Conservation (phyloP, 2,329 filamentous ascomycete genomes). For the Metarhizium guizhouense region DNA sequence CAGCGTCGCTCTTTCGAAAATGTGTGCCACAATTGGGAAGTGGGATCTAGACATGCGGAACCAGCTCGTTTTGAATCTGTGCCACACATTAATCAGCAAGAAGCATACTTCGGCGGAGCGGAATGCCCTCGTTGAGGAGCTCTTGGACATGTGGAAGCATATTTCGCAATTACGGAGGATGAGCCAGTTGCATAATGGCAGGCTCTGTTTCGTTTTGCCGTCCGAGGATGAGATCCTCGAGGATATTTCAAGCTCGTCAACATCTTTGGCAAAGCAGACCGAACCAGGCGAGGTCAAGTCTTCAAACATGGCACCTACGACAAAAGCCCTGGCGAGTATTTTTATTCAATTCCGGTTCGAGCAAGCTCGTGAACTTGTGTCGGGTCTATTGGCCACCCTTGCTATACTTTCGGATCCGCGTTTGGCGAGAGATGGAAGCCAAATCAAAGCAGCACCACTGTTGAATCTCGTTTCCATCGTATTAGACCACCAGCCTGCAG, state of each 20-base stretch:
- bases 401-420: slow-evolving; percentile 21
- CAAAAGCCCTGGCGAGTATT: slow-evolving; percentile 18
- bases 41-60: slow-evolving; percentile 18
- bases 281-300: background rate
- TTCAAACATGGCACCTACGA: slow-evolving; percentile 7
- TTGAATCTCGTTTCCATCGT: slow-evolving; percentile 17
- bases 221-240: slow-evolving; percentile 17
- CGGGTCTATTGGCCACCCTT: slow-evolving; percentile 23
- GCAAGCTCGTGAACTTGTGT: slow-evolving; percentile 17
- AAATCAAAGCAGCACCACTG: slow-evolving; percentile 18
- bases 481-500: slow-evolving; percentile 12
- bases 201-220: slow-evolving; percentile 21
- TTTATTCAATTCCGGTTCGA: slow-evolving; percentile 20
- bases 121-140: slow-evolving; percentile 16
- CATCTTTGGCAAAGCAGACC: background rate
- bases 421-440: slow-evolving; percentile 6
- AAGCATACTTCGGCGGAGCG: slow-evolving; percentile 10
- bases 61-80: slow-evolving; percentile 24
- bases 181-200: slow-evolving; percentile 12
- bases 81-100: slow-evolving; percentile 13
- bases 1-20: slow-evolving; percentile 17
- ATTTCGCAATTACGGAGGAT: slow-evolving; percentile 24
- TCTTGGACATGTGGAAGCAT: slow-evolving; percentile 27
- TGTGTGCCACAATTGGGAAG: slow-evolving; percentile 17
- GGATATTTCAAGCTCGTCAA: slow-evolving; percentile 5